phyloP scores from a whole-genome alignment of 176 grass and related monocot genomes.

The Oryza officinalis region DNA sequence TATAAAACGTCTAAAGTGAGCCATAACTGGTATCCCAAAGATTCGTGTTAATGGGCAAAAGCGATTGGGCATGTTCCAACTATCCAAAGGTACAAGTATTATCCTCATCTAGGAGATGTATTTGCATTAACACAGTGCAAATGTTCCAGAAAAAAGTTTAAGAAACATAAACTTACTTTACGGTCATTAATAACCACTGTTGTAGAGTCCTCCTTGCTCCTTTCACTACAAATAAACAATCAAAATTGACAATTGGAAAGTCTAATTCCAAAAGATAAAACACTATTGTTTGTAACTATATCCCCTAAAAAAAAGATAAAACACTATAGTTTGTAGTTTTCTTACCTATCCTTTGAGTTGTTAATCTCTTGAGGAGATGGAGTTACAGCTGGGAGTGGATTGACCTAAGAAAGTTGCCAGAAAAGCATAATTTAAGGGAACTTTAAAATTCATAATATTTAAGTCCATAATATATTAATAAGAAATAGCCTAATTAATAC shows the following conservation, averaged over 20 bases:
- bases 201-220: conserved; percentile 37
- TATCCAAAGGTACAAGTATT: conserved; percentile 15
- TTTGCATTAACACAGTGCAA: background rate
- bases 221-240: conserved; percentile 40
- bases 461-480: background rate
- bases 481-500: conserved; percentile 14
- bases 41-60: background rate
- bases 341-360: conserved; percentile 59
- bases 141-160: conserved; percentile 13
- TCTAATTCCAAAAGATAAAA: conserved; percentile 15
- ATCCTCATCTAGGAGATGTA: conserved; percentile 6
- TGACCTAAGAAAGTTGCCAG: conserved; percentile 33
- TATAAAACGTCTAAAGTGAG: background rate
- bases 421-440: background rate
- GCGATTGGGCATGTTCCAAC: background rate
- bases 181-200: conserved; percentile 54
- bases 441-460: conserved; percentile 8
- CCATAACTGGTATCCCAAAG: background rate
- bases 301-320: background rate
- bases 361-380: conserved; percentile 38
- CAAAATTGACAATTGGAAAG: background rate
- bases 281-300: background rate
- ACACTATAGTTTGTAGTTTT: background rate
- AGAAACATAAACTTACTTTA: conserved; percentile 49
- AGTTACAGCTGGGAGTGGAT: conserved; percentile 17